A percentile compares a stretch with the other conserved stretches of the same genome.
Conservation (phyloP, 208 protist species). For the Strigomonas galati region DNA sequence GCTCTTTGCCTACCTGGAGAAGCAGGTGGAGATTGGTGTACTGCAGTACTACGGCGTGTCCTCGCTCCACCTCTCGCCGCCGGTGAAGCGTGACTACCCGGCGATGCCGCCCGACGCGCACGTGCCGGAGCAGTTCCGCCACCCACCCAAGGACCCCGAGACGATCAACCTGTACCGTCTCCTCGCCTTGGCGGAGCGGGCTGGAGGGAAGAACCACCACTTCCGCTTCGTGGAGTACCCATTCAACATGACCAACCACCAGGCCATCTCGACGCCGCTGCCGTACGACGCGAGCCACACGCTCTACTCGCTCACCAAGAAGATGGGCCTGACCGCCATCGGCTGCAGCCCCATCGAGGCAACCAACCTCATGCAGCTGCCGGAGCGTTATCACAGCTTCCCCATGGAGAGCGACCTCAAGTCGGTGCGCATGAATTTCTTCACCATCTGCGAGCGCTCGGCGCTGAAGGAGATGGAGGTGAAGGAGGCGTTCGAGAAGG, state of each 20-base stretch:
- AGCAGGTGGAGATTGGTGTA: slow-evolving; percentile 66
- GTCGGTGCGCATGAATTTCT: slow-evolving; percentile 85
- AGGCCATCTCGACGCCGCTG: slow-evolving; percentile 70
- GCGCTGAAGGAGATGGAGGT: slow-evolving; percentile 89
- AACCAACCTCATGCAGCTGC: slow-evolving; percentile 74
- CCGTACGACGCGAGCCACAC: slow-evolving; percentile 85
- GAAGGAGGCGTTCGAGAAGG: slow-evolving; percentile 80
- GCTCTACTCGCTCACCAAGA: slow-evolving; percentile 53
- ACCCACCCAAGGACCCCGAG: slow-evolving; percentile 35
- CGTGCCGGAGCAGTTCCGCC: slow-evolving; percentile 69
- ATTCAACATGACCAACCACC: slow-evolving; percentile 79
- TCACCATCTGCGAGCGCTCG: slow-evolving; percentile 74
- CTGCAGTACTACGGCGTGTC: slow-evolving; percentile 87
- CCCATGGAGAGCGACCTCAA: slow-evolving; percentile 79
- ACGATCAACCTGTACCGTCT: slow-evolving; percentile 78
- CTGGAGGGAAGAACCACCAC: slow-evolving; percentile 62
- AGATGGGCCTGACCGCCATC: slow-evolving; percentile 67
- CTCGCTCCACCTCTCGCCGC: slow-evolving; percentile 69
- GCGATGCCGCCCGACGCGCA: slow-evolving; percentile 70
- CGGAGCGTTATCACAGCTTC: slow-evolving; percentile 90
- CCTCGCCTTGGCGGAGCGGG: slow-evolving; percentile 59
- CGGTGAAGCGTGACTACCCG: slow-evolving; percentile 68
- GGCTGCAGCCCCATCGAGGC: slow-evolving; percentile 83
- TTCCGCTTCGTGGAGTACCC: slow-evolving; percentile 88
- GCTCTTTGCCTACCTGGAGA: slow-evolving; percentile 80